Conservation (phyloP, 768 basidiomycete genomes). For the Mycena sanguinolenta region DNA sequence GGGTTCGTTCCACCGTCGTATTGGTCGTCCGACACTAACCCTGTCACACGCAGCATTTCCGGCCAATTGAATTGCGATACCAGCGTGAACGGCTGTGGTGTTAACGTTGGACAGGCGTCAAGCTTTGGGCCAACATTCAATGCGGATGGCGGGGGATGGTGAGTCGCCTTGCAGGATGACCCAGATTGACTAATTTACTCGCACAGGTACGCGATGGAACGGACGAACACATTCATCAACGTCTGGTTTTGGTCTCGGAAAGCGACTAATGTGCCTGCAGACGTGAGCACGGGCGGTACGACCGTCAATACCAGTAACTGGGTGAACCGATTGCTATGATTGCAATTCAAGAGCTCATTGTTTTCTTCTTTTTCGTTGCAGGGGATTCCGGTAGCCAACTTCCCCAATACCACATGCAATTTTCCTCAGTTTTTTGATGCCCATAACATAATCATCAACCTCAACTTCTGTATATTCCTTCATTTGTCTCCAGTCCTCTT, state of each 20-base stretch:
- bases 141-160: constrained; percentile 71
- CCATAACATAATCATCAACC: constrained; percentile 76
- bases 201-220: constrained; percentile 61
- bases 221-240: constrained; percentile 67
- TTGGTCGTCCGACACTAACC: not conserved
- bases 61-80: constrained; percentile 33
- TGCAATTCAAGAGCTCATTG: not conserved
- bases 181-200: too few species aligned
- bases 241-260: constrained; percentile 82
- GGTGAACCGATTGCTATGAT: constrained; percentile 52
- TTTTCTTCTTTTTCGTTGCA: constrained; percentile 35
- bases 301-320: constrained; percentile 64
- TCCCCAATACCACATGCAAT: constrained; percentile 72
- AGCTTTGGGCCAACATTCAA: constrained; percentile 75
- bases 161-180: not conserved
- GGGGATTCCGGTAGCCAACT: constrained; percentile 71
- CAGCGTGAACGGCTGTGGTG: constrained; percentile 61
- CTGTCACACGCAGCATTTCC: constrained; percentile 40
- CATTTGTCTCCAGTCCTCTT: not conserved
- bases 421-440: constrained; percentile 66
- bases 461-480: constrained; percentile 52
- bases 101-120: constrained; percentile 48
- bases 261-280: constrained; percentile 59
- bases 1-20: constrained; percentile 51
- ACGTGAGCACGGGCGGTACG: constrained; percentile 57